Evolutionary conservation across 371 early-diverging fungal species (phyloP).

Genomic region (Globomyces sp.): DNA sequence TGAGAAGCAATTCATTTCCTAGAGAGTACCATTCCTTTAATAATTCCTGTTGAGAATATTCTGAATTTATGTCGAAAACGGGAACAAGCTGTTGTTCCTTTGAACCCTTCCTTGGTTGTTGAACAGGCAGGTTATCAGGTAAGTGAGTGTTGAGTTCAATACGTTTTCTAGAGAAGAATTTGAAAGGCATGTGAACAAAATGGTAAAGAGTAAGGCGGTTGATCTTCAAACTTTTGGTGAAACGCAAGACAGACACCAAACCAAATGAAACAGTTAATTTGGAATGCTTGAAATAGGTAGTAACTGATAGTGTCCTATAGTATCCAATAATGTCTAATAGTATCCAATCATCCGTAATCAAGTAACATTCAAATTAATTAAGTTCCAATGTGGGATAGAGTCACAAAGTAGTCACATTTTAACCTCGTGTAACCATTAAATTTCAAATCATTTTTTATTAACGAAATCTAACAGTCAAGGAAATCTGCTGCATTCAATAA

Average conservation of each 20-base stretch:
- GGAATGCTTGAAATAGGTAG: no score
- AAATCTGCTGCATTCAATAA: conserved; percentile 96
- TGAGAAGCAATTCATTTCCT: conserved; percentile 14
- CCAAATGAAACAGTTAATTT: no score
- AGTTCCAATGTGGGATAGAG: no score
- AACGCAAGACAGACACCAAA: no score
- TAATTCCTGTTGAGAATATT: not conserved
- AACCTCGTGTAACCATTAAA: not conserved
- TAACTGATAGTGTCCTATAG: no score
- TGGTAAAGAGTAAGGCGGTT: no score
- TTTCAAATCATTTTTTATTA: not conserved
- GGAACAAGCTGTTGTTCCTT: conserved; percentile 13
- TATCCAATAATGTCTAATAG: no score
- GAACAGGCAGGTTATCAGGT: not conserved
- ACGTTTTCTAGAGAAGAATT: conserved; percentile 10
- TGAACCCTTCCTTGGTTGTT: conserved; percentile 9
- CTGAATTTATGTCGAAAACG: not conserved
- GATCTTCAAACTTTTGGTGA: no score
- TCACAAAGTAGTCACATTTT: no score
- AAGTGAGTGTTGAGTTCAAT: no score
- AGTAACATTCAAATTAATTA: no score
- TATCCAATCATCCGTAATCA: no score
- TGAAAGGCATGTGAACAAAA: conserved; percentile 10
- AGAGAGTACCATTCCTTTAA: conserved; percentile 7
- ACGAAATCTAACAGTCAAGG: conserved; percentile 56